These are phyloP conservation scores for Lecanosticta acicola DNA, from an alignment of 2,329 filamentous ascomycete species.

Conservation along the genomic window DNA sequence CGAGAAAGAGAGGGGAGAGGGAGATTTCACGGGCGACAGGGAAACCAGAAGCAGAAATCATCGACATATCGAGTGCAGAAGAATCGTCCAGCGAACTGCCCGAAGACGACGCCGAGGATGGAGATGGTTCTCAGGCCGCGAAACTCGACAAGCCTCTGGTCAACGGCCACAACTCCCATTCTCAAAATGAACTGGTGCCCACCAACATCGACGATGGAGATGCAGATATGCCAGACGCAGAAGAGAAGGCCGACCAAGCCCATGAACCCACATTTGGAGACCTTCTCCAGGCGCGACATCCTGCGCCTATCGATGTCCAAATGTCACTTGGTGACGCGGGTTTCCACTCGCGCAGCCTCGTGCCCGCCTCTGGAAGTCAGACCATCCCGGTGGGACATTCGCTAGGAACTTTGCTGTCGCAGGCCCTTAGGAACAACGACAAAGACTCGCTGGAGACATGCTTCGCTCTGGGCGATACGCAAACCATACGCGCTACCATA, in stretches of 20 bases:
- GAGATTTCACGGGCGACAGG: background rate
- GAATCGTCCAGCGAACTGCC: constrained; percentile 34
- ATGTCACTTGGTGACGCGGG: constrained; percentile 40
- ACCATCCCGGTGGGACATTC: constrained; percentile 50
- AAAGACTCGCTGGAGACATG: constrained; percentile 84
- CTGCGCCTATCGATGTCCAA: constrained; percentile 70
- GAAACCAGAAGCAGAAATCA: constrained; percentile 25
- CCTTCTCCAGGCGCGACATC: constrained; percentile 63
- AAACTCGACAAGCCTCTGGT: constrained; percentile 3
- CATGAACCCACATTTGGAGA: constrained; percentile 74
- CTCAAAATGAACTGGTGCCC: constrained; percentile 26
- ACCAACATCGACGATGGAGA: constrained; percentile 26
- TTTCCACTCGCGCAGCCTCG: constrained; percentile 33
- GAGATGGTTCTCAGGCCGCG: background rate
- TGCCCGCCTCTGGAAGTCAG: constrained; percentile 38
- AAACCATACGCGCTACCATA: constrained; percentile 79
- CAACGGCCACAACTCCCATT: constrained; percentile 18
- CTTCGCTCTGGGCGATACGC: constrained; percentile 70
- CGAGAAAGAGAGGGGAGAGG: background rate
- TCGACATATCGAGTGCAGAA: constrained; percentile 45
- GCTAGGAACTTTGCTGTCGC: constrained; percentile 84
- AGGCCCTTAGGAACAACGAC: constrained; percentile 90
- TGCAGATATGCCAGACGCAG: constrained; percentile 22
- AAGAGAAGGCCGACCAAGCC: constrained; percentile 24
- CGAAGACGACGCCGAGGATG: constrained; percentile 20